Evolutionary conservation across 345 rosid genomes (phyloP).

Genomic region (Eucalyptus leucophloia): DNA sequence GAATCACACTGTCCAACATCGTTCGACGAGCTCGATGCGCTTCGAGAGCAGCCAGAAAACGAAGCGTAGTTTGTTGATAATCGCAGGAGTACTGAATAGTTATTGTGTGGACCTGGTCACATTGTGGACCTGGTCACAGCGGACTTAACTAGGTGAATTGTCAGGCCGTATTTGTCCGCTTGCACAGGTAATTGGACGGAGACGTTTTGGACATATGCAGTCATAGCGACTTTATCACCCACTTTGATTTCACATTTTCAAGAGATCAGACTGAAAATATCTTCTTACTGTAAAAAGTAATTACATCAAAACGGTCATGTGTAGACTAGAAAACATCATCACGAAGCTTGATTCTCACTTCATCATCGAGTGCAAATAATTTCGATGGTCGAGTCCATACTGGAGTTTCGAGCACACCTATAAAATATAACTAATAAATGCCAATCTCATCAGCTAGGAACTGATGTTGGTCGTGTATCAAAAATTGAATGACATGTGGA

Average conservation of each 20-base stretch:
- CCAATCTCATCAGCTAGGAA: not conserved
- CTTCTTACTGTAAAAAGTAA: not conserved
- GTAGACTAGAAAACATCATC: not conserved
- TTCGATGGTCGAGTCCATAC: not conserved
- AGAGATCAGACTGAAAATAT: not conserved
- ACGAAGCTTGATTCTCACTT: not conserved
- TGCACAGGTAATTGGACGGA: not conserved
- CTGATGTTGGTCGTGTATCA: not conserved
- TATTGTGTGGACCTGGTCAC: not conserved
- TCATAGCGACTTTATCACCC: not conserved
- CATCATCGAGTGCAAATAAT: not conserved
- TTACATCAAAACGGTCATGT: not conserved
- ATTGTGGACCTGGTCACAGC: no score
- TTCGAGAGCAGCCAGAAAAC: not conserved
- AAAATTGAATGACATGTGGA: not conserved
- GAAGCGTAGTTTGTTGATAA: no score
- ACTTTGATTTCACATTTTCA: not conserved
- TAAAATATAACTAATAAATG: not conserved
- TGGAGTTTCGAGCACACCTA: no score
- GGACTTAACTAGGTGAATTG: not conserved
- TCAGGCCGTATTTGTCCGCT: not conserved
- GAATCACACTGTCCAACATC: not conserved
- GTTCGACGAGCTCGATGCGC: not conserved
- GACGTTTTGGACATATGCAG: not conserved
- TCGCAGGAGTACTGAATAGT: not conserved